Evolutionary conservation across 495 filamentous ascomycete genomes (phyloP).

Genomic region (Clavariopsis aquatica): DNA sequence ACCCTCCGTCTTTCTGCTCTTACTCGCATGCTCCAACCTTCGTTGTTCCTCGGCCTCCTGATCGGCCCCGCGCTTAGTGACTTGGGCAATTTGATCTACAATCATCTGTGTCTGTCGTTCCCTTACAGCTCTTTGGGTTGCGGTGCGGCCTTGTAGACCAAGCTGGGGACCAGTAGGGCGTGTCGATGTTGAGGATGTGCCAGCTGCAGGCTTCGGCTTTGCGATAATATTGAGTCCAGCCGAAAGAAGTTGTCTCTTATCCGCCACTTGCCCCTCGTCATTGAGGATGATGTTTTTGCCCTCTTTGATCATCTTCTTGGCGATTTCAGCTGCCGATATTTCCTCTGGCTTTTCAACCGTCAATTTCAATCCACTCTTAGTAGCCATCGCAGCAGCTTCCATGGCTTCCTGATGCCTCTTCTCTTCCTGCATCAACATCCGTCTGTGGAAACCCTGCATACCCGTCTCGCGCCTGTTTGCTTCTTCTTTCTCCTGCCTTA

Average conservation of each 20-base stretch:
- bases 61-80: conserved; percentile 68
- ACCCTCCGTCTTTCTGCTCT: conserved; percentile 69
- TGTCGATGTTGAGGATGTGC: conserved; percentile 3
- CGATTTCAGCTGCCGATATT: conserved; percentile 71
- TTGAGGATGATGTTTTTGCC: conserved; percentile 76
- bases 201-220: conserved; percentile 53
- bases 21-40: conserved; percentile 70
- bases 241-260: conserved; percentile 85
- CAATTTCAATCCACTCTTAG: conserved; percentile 52
- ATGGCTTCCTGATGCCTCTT: conserved; percentile 72
- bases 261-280: conserved; percentile 91
- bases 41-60: conserved; percentile 71
- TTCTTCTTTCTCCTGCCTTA: conserved; percentile 67
- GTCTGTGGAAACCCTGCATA: conserved; percentile 84
- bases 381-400: conserved; percentile 59
- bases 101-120: conserved; percentile 87
- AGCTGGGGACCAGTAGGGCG: not conserved
- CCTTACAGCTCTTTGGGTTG: conserved; percentile 60
- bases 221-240: conserved; percentile 83
- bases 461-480: conserved; percentile 67
- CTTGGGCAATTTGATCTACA: conserved; percentile 75
- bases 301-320: conserved; percentile 68
- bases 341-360: conserved; percentile 46
- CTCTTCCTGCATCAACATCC: conserved; percentile 77
- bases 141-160: conserved; percentile 43